A percentile compares a stretch with the other conserved stretches of the same genome.
Evolutionary conservation across 352 stramenopile genomes (phyloP).

Genomic region (Phytophthora tubulina): DNA sequence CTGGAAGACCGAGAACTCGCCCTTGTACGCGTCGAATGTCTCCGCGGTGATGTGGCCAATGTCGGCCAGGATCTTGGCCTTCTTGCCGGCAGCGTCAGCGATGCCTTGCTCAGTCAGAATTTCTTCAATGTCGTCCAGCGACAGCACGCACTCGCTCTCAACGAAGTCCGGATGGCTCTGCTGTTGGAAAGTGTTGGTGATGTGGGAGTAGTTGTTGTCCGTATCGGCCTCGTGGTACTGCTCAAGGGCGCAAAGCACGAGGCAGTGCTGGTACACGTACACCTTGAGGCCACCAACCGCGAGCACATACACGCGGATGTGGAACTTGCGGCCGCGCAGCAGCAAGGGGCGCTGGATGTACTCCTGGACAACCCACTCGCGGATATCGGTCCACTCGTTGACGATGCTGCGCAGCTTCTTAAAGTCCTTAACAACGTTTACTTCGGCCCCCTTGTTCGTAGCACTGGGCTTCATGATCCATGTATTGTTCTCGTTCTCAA

Average conservation of each 20-base stretch:
- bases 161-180: slow-evolving; percentile 73
- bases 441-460: slow-evolving; percentile 79
- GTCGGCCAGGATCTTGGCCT: slow-evolving; percentile 65
- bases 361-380: slow-evolving; percentile 71
- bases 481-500: slow-evolving; percentile 53
- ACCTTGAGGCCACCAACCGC: slow-evolving; percentile 68
- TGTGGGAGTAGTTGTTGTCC: slow-evolving; percentile 73
- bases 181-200: slow-evolving; percentile 86
- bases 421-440: slow-evolving; percentile 70
- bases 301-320: slow-evolving; percentile 74
- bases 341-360: slow-evolving; percentile 68
- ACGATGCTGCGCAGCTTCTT: slow-evolving; percentile 70
- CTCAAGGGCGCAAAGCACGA: slow-evolving; percentile 66
- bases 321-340: slow-evolving; percentile 73
- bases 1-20: slow-evolving; percentile 80
- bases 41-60: slow-evolving; percentile 72
- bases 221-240: slow-evolving; percentile 55
- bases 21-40: slow-evolving; percentile 76
- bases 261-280: slow-evolving; percentile 75
- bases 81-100: slow-evolving; percentile 46
- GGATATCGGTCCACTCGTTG: slow-evolving; percentile 74
- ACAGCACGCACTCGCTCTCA: slow-evolving; percentile 73
- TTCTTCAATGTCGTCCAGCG: slow-evolving; percentile 64
- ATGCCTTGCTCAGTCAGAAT: slow-evolving; percentile 62
- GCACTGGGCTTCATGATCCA: slow-evolving; percentile 86